These are phyloP conservation scores for Multifurca ochricompacta DNA, from an alignment of 768 basidiomycete species.

Conservation along the genomic window DNA sequence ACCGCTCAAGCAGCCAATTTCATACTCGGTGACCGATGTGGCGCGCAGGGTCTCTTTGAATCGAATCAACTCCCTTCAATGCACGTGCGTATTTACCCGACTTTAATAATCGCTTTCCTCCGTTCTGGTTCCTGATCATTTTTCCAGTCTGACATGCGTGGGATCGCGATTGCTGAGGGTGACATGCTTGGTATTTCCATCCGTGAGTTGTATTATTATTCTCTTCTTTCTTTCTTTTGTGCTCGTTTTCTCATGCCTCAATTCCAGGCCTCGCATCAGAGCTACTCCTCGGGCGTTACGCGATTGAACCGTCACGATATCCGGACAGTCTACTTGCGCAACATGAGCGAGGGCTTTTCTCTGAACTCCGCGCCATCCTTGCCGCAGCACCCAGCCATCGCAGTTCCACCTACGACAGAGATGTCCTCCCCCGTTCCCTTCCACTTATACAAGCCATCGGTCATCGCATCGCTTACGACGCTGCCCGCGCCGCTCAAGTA, in stretches of 20 bases:
- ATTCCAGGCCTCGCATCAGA: constrained; percentile 48
- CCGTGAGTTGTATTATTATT: constrained; percentile 37
- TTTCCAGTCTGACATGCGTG: constrained; percentile 19
- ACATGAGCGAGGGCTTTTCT: no score
- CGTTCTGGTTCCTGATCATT: constrained; percentile 27
- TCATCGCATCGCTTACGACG: no score
- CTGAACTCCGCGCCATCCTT: no score
- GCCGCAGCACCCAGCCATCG: no score
- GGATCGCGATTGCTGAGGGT: constrained; percentile 38
- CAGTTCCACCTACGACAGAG: no score
- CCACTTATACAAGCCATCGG: no score
- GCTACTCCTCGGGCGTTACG: constrained; percentile 46
- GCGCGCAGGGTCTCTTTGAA: constrained; percentile 58
- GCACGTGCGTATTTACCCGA: constrained; percentile 39
- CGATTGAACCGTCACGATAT: no score
- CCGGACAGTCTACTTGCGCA: no score
- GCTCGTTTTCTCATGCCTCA: constrained; percentile 15
- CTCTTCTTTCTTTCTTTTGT: constrained; percentile 18
- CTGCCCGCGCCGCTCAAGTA: no score
- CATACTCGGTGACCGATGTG: constrained; percentile 54
- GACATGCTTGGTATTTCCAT: constrained; percentile 38
- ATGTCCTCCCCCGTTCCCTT: no score
- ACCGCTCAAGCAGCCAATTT: no score
- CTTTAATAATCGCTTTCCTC: constrained; percentile 20
- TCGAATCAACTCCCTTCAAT: constrained; percentile 51